A percentile compares a stretch with the other conserved stretches of the same genome.
phyloP scores from a whole-genome alignment of 106 monocot species.

The Acorus calamus region DNA sequence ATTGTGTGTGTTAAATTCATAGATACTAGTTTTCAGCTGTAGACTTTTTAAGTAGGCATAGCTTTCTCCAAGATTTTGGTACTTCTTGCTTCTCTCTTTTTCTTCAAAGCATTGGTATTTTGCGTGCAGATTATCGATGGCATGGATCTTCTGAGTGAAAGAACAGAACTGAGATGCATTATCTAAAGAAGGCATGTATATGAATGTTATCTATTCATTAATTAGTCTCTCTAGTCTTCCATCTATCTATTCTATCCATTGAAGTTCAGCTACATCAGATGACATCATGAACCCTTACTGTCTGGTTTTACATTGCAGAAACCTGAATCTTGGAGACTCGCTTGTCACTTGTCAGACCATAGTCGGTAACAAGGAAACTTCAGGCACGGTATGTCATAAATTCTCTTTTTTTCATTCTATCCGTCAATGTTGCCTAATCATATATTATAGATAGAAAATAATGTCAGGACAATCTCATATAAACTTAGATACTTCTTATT shows the following conservation, averaged over 20 bases:
- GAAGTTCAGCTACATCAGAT: neutral
- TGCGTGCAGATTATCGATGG: slow-evolving; percentile 73
- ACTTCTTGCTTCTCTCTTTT: no score
- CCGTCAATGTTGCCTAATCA: neutral
- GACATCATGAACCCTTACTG: neutral
- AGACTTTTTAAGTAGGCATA: no score
- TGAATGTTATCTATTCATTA: neutral
- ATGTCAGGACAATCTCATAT: neutral
- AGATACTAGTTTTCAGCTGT: no score
- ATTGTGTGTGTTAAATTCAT: no score
- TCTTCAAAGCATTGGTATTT: neutral
- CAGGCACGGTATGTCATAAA: slow-evolving; percentile 60
- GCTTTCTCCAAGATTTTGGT: no score
- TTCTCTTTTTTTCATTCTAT: no score
- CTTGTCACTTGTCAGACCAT: slow-evolving; percentile 95
- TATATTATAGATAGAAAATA: neutral
- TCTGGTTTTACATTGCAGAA: slow-evolving; percentile 31
- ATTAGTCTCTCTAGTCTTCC: neutral
- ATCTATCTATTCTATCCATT: neutral
- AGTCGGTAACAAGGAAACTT: slow-evolving; percentile 79
- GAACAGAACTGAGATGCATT: slow-evolving; percentile 65
- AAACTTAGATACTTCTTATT: no score
- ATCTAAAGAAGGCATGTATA: slow-evolving; percentile 63
- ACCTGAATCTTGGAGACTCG: slow-evolving; percentile 89
- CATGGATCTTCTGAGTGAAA: slow-evolving; percentile 70